phyloP scores from a whole-genome alignment of 176 grass and related monocot species.

The Avena atlantica region DNA sequence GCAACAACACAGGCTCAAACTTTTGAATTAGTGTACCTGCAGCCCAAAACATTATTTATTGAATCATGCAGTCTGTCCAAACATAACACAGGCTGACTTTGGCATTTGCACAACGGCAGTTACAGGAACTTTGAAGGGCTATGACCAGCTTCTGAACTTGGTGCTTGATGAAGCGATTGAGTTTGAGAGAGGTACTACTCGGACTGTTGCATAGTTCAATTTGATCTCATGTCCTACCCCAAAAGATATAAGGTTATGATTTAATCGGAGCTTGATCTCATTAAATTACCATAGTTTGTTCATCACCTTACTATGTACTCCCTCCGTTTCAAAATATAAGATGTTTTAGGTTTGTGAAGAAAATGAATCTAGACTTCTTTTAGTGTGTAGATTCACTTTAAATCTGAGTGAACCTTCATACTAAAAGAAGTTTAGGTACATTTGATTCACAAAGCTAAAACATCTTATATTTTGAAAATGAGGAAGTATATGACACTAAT shows the following conservation, averaged over 20 bases:
- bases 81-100: background rate
- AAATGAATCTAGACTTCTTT: too few species aligned
- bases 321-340: too few species aligned
- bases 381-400: too few species aligned
- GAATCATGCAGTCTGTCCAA: slow-evolving; percentile 25
- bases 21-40: slow-evolving; percentile 20
- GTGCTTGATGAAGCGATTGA: slow-evolving; percentile 80
- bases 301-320: background rate
- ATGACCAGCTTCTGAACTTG: slow-evolving; percentile 81
- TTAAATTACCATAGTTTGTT: background rate
- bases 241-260: background rate
- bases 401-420: too few species aligned
- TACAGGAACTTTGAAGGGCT: slow-evolving; percentile 77
- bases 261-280: background rate
- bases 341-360: too few species aligned
- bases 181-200: slow-evolving; percentile 68
- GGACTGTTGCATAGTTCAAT: background rate
- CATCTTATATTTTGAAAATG: too few species aligned
- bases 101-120: slow-evolving; percentile 46
- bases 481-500: background rate
- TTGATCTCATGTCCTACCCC: background rate
- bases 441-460: too few species aligned
- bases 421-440: too few species aligned
- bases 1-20: background rate
- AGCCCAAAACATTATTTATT: slow-evolving; percentile 17